Conservation (phyloP, 1,284 basidiomycete species). For the Puccinia polysora region DNA sequence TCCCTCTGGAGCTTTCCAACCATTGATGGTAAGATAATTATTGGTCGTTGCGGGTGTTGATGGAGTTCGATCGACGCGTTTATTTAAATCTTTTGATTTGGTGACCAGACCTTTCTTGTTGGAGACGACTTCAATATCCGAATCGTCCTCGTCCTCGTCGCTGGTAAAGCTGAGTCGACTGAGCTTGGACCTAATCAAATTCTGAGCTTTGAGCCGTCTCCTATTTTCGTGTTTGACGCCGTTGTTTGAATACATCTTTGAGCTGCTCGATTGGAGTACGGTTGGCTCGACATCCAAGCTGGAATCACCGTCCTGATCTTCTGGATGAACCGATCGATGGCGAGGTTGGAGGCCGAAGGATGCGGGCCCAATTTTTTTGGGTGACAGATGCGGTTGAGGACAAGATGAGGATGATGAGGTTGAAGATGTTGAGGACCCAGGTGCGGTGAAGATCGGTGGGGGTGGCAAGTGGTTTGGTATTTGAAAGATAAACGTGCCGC, state of each 20-base stretch:
- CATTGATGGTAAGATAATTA: slow-evolving; percentile 31
- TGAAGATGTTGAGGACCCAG: no score
- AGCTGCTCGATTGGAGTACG: neutral
- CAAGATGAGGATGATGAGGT: no score
- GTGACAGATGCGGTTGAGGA: no score
- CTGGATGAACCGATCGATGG: neutral
- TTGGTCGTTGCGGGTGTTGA: neutral
- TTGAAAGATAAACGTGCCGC: no score
- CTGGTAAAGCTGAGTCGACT: slow-evolving; percentile 10
- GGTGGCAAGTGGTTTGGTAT: no score
- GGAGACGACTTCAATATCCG: slow-evolving; percentile 18
- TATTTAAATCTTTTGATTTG: neutral
- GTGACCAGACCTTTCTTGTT: neutral
- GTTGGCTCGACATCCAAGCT: slow-evolving; percentile 7
- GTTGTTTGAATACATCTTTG: slow-evolving; percentile 26
- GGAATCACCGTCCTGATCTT: slow-evolving; percentile 15
- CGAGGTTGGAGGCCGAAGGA: slow-evolving; percentile 12
- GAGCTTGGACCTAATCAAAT: no score
- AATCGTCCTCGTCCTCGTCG: slow-evolving; percentile 6
- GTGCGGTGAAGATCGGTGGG: no score
- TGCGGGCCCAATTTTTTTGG: slow-evolving; percentile 12
- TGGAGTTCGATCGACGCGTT: neutral
- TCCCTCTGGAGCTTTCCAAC: slow-evolving; percentile 5
- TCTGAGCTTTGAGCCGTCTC: slow-evolving; percentile 14
- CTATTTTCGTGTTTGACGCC: slow-evolving; percentile 29